phyloP scores from a whole-genome alignment of 352 stramenopile genomes.

The Pythium rhizo-oryzae region DNA sequence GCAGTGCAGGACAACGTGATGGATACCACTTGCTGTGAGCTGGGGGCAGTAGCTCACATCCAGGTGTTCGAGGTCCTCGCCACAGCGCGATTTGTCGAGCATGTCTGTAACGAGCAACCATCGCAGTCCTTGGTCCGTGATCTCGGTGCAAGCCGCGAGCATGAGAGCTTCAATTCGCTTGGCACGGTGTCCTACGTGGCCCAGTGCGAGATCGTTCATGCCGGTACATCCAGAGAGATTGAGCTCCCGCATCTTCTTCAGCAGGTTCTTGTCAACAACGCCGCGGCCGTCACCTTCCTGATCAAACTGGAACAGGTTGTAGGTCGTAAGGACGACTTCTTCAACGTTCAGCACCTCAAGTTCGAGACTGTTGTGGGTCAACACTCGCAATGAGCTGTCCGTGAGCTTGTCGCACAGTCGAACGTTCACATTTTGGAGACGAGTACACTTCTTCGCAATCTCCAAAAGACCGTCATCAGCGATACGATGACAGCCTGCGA shows the following conservation, averaged over 20 bases:
- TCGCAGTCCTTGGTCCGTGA: slow-evolving; percentile 68
- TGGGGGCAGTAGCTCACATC: slow-evolving; percentile 84
- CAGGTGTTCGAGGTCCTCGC: slow-evolving; percentile 50
- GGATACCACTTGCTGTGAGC: slow-evolving; percentile 58
- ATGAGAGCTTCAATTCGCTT: slow-evolving; percentile 54
- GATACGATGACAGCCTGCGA: slow-evolving; percentile 79
- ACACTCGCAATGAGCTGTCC: slow-evolving; percentile 56
- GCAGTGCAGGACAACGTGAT: slow-evolving; percentile 58
- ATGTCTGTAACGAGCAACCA: slow-evolving; percentile 67
- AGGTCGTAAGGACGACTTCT: slow-evolving; percentile 68
- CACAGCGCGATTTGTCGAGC: slow-evolving; percentile 54
- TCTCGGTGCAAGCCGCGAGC: slow-evolving; percentile 53
- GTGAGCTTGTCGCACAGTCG: slow-evolving; percentile 85
- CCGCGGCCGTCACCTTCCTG: slow-evolving; percentile 77
- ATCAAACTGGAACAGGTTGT: slow-evolving; percentile 87
- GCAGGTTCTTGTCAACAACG: slow-evolving; percentile 80
- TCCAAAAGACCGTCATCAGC: slow-evolving; percentile 76
- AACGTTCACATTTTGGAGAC: slow-evolving; percentile 76
- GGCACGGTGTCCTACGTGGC: slow-evolving; percentile 63
- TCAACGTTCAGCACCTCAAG: slow-evolving; percentile 82
- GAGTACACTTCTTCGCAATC: slow-evolving; percentile 61
- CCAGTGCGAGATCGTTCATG: slow-evolving; percentile 76
- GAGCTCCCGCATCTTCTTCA: slow-evolving; percentile 59
- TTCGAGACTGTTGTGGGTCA: slow-evolving; percentile 88
- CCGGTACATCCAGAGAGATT: slow-evolving; percentile 68